Conservation (phyloP, 169 alveolate species). For the Miamiensis avidus region DNA sequence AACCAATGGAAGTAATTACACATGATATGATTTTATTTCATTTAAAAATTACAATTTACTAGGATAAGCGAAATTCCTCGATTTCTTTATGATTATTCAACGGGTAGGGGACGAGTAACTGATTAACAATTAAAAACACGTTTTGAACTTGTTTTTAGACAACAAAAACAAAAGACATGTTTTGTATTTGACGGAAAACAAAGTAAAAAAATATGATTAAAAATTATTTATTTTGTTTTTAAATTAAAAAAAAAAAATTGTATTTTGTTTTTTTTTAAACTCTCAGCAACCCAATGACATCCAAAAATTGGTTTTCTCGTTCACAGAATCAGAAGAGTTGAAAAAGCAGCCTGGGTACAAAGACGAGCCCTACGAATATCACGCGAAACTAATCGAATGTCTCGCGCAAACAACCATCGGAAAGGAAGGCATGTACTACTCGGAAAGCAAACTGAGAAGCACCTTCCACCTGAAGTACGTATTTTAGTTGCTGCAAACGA, state of each 20-base stretch:
- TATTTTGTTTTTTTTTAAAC: too few relatives aligned
- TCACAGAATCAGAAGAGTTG: too few relatives aligned
- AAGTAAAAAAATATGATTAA: background rate
- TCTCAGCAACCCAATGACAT: too few relatives aligned
- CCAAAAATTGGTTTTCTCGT: too few relatives aligned
- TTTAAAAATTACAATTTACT: too few relatives aligned
- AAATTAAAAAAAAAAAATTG: too few relatives aligned
- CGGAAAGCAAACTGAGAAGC: conserved; percentile 32
- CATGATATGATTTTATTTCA: too few relatives aligned
- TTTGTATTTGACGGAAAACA: conserved; percentile 29
- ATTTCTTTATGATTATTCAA: conserved; percentile 38
- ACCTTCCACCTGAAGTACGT: conserved; percentile 26
- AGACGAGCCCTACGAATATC: conserved; percentile 47
- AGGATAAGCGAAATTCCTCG: conserved; percentile 36
- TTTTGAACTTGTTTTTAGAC: conserved; percentile 33
- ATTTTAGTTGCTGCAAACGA: conserved; percentile 23
- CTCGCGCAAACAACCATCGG: conserved; percentile 39
- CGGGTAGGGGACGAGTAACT: conserved; percentile 30
- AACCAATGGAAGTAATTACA: conserved; percentile 35
- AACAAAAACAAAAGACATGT: conserved; percentile 31
- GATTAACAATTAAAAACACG: conserved; percentile 25
- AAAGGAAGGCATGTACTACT: conserved; percentile 43
- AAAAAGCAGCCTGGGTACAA: too few relatives aligned
- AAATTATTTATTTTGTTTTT: too few relatives aligned
- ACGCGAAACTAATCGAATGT: conserved; percentile 30